These are phyloP conservation scores for Dendrothele bispora DNA, from an alignment of 768 basidiomycete genomes.

Conservation along the genomic window DNA sequence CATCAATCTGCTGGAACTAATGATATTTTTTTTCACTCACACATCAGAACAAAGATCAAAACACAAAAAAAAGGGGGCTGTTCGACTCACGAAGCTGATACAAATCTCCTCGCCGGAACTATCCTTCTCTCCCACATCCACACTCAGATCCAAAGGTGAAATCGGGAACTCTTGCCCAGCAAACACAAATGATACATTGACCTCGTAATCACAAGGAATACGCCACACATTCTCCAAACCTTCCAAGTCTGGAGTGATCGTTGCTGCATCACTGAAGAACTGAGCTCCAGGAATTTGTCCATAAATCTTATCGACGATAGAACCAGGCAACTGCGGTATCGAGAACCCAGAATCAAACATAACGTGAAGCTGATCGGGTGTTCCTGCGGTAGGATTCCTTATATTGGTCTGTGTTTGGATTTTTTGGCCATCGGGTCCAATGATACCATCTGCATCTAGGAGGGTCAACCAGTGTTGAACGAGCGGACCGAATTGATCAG, in stretches of 20 bases:
- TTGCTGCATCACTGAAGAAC: conserved; percentile 1
- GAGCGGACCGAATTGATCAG: conserved; percentile 6
- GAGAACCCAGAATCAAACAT: conserved; percentile 20
- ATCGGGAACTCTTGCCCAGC: conserved; percentile 16
- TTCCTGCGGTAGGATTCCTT: conserved; percentile 9
- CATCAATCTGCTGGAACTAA: conserved; percentile 1
- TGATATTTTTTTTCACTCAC: no score
- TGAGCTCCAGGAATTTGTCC: conserved; percentile 18
- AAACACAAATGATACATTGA: conserved; percentile 20
- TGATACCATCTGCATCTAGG: conserved; percentile 16
- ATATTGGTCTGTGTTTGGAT: conserved; percentile 12
- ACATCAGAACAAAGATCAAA: not conserved
- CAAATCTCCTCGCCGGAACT: conserved; percentile 8
- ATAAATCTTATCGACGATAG: conserved; percentile 23
- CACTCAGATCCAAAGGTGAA: conserved; percentile 22
- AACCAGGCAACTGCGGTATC: conserved; percentile 11
- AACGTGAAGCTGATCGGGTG: conserved; percentile 14
- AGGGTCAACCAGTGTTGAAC: conserved; percentile 20
- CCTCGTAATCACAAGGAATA: conserved; percentile 22
- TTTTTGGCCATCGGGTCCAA: conserved; percentile 20
- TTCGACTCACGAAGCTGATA: conserved; percentile 10
- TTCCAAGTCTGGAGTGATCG: no score
- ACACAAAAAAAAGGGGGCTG: no score
- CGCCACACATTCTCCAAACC: conserved; percentile 14
- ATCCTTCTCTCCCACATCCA: not conserved